Percentiles rank a stretch among this genome's conserved stretches.
These are phyloP conservation scores for Colletotrichum sp. DNA, from an alignment of 2,329 filamentous ascomycete genomes.

Conservation along the genomic window DNA sequence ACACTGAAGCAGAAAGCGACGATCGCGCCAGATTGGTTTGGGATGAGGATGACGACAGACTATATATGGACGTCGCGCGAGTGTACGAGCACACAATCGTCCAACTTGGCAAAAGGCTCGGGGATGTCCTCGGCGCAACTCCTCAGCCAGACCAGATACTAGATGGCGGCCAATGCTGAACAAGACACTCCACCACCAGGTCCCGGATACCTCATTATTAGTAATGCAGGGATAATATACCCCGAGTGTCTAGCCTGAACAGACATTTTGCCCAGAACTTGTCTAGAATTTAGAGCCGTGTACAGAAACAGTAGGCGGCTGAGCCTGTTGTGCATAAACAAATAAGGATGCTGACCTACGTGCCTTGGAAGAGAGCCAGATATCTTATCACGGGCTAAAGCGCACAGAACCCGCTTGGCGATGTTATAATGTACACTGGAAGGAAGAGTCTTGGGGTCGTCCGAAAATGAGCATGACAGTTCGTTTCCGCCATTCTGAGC, in stretches of 20 bases:
- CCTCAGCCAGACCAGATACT: not conserved
- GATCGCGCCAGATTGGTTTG: conserved; percentile 30
- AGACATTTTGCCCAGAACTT: not conserved
- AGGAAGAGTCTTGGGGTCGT: not conserved
- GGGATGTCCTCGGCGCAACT: conserved; percentile 34
- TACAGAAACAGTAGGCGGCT: not conserved
- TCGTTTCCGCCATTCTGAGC: not conserved
- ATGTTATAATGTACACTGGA: not conserved
- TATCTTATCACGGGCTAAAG: not conserved
- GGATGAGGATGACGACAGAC: conserved; percentile 50
- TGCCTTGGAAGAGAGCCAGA: not conserved
- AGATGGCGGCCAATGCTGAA: not conserved
- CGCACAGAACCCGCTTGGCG: not conserved
- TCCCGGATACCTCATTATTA: not conserved
- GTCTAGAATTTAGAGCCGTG: not conserved
- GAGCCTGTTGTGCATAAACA: not conserved
- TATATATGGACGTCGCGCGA: conserved; percentile 73
- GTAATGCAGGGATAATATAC: not conserved
- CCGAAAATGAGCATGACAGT: not conserved
- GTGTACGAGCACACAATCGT: conserved; percentile 84
- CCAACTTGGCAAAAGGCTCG: conserved; percentile 72
- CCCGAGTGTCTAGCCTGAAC: not conserved
- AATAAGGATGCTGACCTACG: not conserved
- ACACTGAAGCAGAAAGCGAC: conserved; percentile 37
- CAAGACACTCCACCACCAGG: not conserved